Evolutionary conservation across 768 basidiomycete species (phyloP), one percentile per base, ranked within the genome.

Genomic region (Naganishia vaughanmartiniae): DNA sequence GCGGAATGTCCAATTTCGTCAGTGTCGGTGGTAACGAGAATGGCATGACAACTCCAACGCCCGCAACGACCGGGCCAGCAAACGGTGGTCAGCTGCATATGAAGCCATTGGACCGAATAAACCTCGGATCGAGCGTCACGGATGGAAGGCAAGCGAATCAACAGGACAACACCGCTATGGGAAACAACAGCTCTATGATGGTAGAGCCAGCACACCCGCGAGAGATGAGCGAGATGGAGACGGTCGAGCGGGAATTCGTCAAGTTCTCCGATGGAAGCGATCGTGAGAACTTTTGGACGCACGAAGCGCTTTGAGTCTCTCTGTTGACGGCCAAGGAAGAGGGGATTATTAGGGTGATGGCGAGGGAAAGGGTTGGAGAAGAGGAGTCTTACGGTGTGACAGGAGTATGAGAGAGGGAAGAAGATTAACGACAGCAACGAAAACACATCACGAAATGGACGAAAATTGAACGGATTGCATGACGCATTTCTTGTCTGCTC

Each of bases 221-320:
- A 4, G 57, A 58, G 33, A 45, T 45, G 26, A 63, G n/a, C 39
- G 60, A 63, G 60, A 63, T 63, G 60, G 60, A 63, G 60, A 63
- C 36, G 39, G 60, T 63, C 39, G 60, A 63, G 26, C 60, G 60
- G n/a, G 60, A 63, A 26, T 63, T 63, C 46, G 60, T 63, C n/a
- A 63, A 63, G 39, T 63, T 63, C 30, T 63, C 60, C 24, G 60
- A 63, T 63, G 60, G 60, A 15, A 63, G 60, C 19, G 60, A 63
- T 26, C 60, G 60, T 14, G 60, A 63, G 30, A 45, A 45, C 26
- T 63, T 63, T 26, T 63, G 60, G 60, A 45, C 39, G 42, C 39
- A 63, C 42, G 60, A 46, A 24, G 30, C 60, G 60, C 60, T 45
- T 12, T 58, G 48, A 51, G 48, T 12, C 4, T 36, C 45, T 46